A percentile compares a stretch with the other conserved stretches of the same genome.
Evolutionary conservation across 148 eudicot species (phyloP).

Genomic region (Amaranthus hypochondriacus): DNA sequence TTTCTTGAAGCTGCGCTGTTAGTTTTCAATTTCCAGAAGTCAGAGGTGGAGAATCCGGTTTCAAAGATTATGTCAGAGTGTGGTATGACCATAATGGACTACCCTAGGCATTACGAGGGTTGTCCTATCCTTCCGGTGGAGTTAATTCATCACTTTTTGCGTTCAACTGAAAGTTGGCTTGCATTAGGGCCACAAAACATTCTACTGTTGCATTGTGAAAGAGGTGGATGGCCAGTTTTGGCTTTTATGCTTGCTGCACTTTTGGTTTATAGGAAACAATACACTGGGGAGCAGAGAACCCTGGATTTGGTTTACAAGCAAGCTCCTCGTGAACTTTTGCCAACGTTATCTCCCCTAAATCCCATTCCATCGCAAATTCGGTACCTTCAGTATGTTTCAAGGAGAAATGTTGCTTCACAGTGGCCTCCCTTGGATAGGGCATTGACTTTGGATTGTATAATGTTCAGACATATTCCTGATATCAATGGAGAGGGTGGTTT

Average conservation of each 20-base stretch:
- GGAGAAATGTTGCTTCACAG: slow-evolving; percentile 73
- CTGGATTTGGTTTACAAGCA: slow-evolving; percentile 90
- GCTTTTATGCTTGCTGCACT: slow-evolving; percentile 88
- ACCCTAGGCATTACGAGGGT: slow-evolving; percentile 78
- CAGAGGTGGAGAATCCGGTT: slow-evolving; percentile 40
- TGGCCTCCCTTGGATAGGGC: slow-evolving; percentile 89
- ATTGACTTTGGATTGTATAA: slow-evolving; percentile 71
- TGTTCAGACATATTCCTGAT: slow-evolving; percentile 67
- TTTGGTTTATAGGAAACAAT: slow-evolving; percentile 66
- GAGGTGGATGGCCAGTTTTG: slow-evolving; percentile 91
- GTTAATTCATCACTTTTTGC: slow-evolving; percentile 72
- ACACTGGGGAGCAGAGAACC: slow-evolving; percentile 76
- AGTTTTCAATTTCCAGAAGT: slow-evolving; percentile 66
- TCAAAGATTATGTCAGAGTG: slow-evolving; percentile 59
- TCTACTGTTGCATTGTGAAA: slow-evolving; percentile 85
- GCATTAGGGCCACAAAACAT: slow-evolving; percentile 67
- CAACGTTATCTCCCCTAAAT: slow-evolving; percentile 53
- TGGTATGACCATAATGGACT: slow-evolving; percentile 84
- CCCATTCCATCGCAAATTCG: slow-evolving; percentile 88
- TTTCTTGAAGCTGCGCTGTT: slow-evolving; percentile 73
- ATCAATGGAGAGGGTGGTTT: slow-evolving; percentile 64
- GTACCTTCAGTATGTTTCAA: slow-evolving; percentile 81
- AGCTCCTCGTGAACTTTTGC: slow-evolving; percentile 80
- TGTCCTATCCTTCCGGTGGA: slow-evolving; percentile 81
- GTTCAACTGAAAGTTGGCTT: slow-evolving; percentile 93